Base-by-base conservation (phyloP, 108 stramenopile species). In the Pseudonitzschia multistriata region DNA sequence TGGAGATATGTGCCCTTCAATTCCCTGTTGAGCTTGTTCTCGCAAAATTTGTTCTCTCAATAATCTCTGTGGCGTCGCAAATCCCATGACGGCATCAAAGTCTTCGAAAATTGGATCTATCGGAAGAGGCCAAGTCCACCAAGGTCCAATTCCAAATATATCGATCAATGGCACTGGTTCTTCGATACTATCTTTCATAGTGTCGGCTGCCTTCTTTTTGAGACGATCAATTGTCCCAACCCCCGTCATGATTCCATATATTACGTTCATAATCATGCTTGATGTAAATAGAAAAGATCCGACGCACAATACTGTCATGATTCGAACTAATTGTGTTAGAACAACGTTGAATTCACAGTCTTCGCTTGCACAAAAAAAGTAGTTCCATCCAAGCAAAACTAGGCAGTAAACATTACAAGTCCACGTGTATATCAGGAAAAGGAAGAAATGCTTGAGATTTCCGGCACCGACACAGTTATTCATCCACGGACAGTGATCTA, bases 401-500 rank as follows among this genome's bases (percentile, higher is more conserved):
- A 99, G 68, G 1, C 91, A 83, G 74, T 87, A 96, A 45, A 84
- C 85, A 29, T 86, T 83, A 70, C 92, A 86, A 4, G 88, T 68
- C 90, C 94, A 96, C 0, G 95, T 93, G 78, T 97, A 99, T 24
- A 92, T 64, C 40, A 97, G 74, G 79, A 99, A 99, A 2, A 99
- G 88, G 45, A 97, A 71, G 8, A 78, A 99, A 73, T 94, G 94
- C 80, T 99, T 97, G 70, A 97, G 81, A 81, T 94, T 96, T 15
- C 74, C 85, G 3, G 76, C 89, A 25, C 97, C 98, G 25, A 99
- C 89, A 78, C 97, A 99, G 83, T 99, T 99, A 82, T 99, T 99
- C 91, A 99, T 98, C 97, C 97, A 98, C 6, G 96, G 96, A 89
- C 97, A 98, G 77, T 98, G 97, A 79, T 98, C 81, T 76, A 45